These are phyloP conservation scores for Monoraphidium neglectum DNA, from an alignment of 139 green algal species.

Conservation along the genomic window DNA sequence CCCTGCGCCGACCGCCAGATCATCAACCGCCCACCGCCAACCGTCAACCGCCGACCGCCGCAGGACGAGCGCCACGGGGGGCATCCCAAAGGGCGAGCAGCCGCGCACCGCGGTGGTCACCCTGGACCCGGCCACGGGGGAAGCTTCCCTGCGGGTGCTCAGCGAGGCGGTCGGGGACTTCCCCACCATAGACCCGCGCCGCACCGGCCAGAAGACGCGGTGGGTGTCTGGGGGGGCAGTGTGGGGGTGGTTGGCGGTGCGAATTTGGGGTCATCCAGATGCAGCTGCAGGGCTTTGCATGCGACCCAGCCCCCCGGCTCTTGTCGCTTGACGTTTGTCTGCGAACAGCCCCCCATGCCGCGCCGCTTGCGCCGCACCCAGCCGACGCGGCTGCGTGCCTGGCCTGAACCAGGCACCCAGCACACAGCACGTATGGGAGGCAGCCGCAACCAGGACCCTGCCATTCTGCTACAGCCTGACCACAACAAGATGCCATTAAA, in stretches of 20 bases:
- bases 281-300: too few species aligned
- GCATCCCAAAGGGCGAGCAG: conserved; percentile 16
- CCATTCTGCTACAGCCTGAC: too few species aligned
- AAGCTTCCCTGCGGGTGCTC: conserved; percentile 21
- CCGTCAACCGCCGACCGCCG: neutral
- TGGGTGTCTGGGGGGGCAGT: neutral
- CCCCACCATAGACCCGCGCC: conserved; percentile 47
- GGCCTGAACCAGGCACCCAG: too few species aligned
- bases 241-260: neutral
- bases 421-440: too few species aligned
- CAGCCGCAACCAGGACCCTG: too few species aligned
- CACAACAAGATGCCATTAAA: neutral
- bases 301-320: too few species aligned
- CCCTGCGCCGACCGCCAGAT: too few species aligned
- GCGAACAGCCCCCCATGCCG: too few species aligned
- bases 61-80: neutral
- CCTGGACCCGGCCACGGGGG: conserved; percentile 51
- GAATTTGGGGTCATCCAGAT: neutral
- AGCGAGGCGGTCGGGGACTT: conserved; percentile 56
- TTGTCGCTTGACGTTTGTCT: too few species aligned
- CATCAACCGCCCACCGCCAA: neutral
- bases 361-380: too few species aligned
- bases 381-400: too few species aligned
- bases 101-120: conserved; percentile 46
- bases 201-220: conserved; percentile 9